Conservation (phyloP, 2,329 filamentous ascomycete genomes). For the Trematosphaeria pertusa region DNA sequence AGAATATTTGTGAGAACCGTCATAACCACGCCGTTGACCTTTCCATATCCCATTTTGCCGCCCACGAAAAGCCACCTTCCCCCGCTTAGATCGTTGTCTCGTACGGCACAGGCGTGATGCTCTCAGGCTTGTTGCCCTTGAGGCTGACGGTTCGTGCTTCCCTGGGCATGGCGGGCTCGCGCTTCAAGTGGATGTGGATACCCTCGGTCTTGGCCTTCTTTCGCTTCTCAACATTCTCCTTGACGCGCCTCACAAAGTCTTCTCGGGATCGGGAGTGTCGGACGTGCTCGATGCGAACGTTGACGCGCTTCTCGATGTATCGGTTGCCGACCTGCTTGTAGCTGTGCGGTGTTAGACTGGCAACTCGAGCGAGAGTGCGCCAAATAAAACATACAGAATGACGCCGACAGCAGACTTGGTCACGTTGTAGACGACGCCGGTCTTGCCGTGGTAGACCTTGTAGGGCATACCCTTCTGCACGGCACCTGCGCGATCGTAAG, state of each 20-base stretch:
- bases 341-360: conserved; percentile 18
- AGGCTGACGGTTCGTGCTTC: conserved; percentile 79
- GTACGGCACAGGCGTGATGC: conserved; percentile 89
- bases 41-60: conserved; percentile 48
- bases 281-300: conserved; percentile 98
- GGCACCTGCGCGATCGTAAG: conserved; percentile 42
- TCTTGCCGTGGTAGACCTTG: conserved; percentile 99
- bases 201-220: conserved; percentile 91
- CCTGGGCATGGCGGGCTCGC: conserved; percentile 80
- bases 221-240: conserved; percentile 93
- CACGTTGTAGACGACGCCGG: conserved; percentile 96
- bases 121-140: conserved; percentile 88
- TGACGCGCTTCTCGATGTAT: conserved; percentile 99
- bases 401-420: conserved; percentile 97
- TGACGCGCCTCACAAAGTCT: conserved; percentile 95
- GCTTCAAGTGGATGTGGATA: conserved; percentile 89
- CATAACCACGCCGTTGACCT: conserved; percentile 49
- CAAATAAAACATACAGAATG: conserved; percentile 69
- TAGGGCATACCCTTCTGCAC: conserved; percentile 77
- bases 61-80: conserved; percentile 31
- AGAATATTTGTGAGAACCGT: conserved; percentile 47
- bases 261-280: conserved; percentile 92
- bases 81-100: conserved; percentile 92
- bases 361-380: not conserved
- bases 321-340: conserved; percentile 99